phyloP scores from a whole-genome alignment of 2,329 filamentous ascomycete species.

The Colletotrichum lini region DNA sequence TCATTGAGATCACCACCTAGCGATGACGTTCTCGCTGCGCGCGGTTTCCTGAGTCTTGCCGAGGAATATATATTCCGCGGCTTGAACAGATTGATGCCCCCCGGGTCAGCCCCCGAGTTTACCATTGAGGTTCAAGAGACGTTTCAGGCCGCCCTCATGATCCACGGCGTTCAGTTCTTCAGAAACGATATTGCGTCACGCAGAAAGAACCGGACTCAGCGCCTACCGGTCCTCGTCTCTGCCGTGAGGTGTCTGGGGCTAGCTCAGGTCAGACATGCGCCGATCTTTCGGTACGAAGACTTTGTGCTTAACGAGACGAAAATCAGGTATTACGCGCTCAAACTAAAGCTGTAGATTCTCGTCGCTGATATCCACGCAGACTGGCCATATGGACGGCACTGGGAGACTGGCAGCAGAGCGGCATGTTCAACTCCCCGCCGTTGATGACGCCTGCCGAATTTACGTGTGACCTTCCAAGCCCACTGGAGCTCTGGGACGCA shows the following conservation, averaged over 20 bases:
- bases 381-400: constrained; percentile 46
- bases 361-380: constrained; percentile 33
- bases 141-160: constrained; percentile 47
- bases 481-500: constrained; percentile 47
- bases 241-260: constrained; percentile 41
- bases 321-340: constrained; percentile 40
- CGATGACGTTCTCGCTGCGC: constrained; percentile 41
- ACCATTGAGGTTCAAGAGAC: constrained; percentile 39
- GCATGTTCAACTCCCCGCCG: constrained; percentile 46
- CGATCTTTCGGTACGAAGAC: constrained; percentile 37
- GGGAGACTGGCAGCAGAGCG: constrained; percentile 48
- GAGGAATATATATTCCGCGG: constrained; percentile 45
- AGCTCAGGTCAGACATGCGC: constrained; percentile 35
- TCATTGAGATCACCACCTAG: constrained; percentile 42
- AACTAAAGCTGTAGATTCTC: fast-evolving
- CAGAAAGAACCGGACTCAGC: constrained; percentile 34
- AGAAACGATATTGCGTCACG: constrained; percentile 39
- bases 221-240: constrained; percentile 45
- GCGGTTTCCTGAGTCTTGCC: constrained; percentile 37
- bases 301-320: constrained; percentile 44
- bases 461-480: constrained; percentile 46
- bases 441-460: constrained; percentile 46
- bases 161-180: constrained; percentile 44
- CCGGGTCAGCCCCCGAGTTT: constrained; percentile 15
- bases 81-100: constrained; percentile 26